Evolutionary conservation across 331 rosid genomes (phyloP).

Genomic region (Pyracantha coccinea): DNA sequence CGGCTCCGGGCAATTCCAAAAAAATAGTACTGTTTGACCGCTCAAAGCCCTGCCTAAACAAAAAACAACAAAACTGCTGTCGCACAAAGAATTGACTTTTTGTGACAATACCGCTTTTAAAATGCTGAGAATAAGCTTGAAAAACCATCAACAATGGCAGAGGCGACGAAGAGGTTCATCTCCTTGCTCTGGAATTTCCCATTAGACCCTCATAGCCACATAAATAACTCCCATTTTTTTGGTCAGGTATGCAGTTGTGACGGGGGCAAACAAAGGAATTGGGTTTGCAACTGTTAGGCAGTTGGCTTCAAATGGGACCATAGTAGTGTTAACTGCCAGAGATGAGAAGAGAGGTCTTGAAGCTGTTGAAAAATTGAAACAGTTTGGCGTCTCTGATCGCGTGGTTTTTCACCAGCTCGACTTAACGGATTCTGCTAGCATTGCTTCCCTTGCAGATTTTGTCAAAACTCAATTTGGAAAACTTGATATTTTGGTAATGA

Average conservation of each 20-base stretch:
- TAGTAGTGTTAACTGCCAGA: conserved; percentile 14
- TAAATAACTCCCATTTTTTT: neutral
- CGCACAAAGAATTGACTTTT: too few relatives aligned
- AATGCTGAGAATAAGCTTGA: neutral
- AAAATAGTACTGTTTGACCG: too few relatives aligned
- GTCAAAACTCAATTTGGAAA: conserved; percentile 37
- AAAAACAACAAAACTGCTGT: too few relatives aligned
- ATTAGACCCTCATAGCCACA: neutral
- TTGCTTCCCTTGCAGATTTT: conserved; percentile 38
- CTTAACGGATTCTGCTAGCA: conserved; percentile 37
- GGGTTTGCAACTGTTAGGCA: neutral
- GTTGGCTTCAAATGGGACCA: neutral
- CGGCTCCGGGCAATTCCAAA: too few relatives aligned
- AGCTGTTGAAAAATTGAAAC: conserved; percentile 6
- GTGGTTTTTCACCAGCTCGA: conserved; percentile 59
- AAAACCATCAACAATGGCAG: conserved; percentile 1
- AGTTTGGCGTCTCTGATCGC: conserved; percentile 13
- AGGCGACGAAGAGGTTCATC: neutral
- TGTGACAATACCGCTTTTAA: too few relatives aligned
- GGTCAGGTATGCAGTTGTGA: conserved; percentile 3
- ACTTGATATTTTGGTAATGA: conserved; percentile 53
- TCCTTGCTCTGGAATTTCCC: too few relatives aligned
- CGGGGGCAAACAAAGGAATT: neutral
- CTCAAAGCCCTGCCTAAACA: too few relatives aligned
- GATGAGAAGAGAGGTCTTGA: conserved; percentile 16